A percentile compares a stretch with the other conserved stretches of the same genome.
phyloP scores from a whole-genome alignment of 75 land plant genomes.

The Pinus taeda region DNA sequence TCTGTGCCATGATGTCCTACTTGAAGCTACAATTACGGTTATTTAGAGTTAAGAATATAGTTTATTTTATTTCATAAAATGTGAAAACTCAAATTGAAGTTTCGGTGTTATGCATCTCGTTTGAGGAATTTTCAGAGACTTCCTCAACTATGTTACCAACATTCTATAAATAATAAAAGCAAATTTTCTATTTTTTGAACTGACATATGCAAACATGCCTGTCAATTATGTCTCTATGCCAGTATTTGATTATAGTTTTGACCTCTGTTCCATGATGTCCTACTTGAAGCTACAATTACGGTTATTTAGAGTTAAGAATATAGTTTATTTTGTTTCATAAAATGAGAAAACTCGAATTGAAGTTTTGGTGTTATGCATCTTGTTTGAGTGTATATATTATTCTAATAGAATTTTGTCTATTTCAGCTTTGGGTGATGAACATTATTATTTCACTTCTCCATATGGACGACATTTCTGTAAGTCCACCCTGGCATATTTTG shows the following conservation, averaged over 20 bases:
- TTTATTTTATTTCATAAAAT: background rate
- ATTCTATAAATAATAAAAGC: background rate
- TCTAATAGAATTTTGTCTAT: background rate
- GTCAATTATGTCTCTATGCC: background rate
- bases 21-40: background rate
- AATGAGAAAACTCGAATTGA: background rate
- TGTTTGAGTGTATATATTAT: background rate
- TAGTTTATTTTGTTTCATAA: background rate
- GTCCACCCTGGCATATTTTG: conserved; percentile 13
- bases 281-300: background rate
- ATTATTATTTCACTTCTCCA: conserved; percentile 71
- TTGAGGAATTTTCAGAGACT: background rate
- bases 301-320: background rate
- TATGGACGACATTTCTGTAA: conserved; percentile 60
- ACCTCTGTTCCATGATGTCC: background rate
- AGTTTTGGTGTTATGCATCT: no score
- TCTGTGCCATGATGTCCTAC: background rate
- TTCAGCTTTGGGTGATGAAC: conserved; percentile 80
- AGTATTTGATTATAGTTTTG: background rate
- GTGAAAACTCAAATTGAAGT: background rate
- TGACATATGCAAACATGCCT: background rate
- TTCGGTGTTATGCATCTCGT: no score
- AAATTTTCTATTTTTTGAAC: background rate
- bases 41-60: background rate
- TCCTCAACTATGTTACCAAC: no score